Evolutionary conservation across 495 filamentous ascomycete species (phyloP).

Genomic region (Penicillium longicatenatum): DNA sequence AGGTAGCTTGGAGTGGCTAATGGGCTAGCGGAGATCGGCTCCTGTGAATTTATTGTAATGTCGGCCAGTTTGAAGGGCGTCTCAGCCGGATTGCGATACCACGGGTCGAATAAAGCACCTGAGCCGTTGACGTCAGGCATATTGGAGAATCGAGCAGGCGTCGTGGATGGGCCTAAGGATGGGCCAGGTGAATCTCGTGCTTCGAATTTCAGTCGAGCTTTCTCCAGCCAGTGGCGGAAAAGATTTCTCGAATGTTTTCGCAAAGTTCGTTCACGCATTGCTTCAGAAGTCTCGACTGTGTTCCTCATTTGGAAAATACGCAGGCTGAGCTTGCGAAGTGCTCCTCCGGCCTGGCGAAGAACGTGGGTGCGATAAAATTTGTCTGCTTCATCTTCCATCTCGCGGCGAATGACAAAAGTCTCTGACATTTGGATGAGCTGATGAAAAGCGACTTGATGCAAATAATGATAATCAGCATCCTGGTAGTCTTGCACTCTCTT

Average conservation of each 20-base stretch:
- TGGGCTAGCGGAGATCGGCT: slow-evolving; percentile 39
- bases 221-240: slow-evolving; percentile 61
- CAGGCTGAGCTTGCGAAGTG: slow-evolving; percentile 53
- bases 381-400: slow-evolving; percentile 53
- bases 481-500: slow-evolving; percentile 39
- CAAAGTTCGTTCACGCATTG: slow-evolving; percentile 57
- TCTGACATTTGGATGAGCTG: slow-evolving; percentile 51
- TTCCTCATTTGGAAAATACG: slow-evolving; percentile 53
- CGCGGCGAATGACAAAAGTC: slow-evolving; percentile 38
- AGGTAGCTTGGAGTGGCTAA: slow-evolving; percentile 55
- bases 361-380: slow-evolving; percentile 48
- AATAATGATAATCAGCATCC: slow-evolving; percentile 46
- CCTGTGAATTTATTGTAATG: slow-evolving; percentile 39
- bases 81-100: slow-evolving; percentile 41
- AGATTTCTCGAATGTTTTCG: slow-evolving; percentile 56
- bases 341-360: slow-evolving; percentile 43
- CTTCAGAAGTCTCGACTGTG: slow-evolving; percentile 49
- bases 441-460: slow-evolving; percentile 44
- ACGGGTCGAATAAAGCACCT: slow-evolving; percentile 43
- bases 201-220: slow-evolving; percentile 41
- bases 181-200: slow-evolving; percentile 41
- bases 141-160: slow-evolving; percentile 33
- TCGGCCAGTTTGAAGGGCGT: slow-evolving; percentile 52
- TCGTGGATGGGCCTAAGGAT: slow-evolving; percentile 16
- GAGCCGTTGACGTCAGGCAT: slow-evolving; percentile 27